Conservation (phyloP, 164 flowering plant species). For the Taxillus chinensis region DNA sequence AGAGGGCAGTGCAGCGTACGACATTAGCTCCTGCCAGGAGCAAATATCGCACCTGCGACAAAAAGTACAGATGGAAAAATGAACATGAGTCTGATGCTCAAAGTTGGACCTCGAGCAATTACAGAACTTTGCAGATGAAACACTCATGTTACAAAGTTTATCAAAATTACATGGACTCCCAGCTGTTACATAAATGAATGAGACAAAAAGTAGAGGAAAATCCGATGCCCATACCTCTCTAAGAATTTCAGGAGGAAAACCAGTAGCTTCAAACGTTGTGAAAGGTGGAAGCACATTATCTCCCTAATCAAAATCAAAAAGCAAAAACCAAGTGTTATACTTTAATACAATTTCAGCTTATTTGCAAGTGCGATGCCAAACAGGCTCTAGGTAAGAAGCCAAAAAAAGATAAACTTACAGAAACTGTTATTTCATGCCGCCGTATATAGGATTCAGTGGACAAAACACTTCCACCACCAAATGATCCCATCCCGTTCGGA, state of each 20-base stretch:
- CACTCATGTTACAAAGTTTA: constrained; percentile 7
- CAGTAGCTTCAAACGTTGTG: constrained; percentile 67
- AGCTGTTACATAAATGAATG: constrained; percentile 4
- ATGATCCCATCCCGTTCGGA: constrained; percentile 24
- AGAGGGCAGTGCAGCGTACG: constrained; percentile 88
- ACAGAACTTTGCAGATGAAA: constrained; percentile 19
- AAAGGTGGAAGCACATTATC: constrained; percentile 69
- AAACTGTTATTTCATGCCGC: constrained; percentile 69
- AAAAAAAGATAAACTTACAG: constrained; percentile 30
- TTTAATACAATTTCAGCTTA: neutral
- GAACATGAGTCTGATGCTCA: constrained; percentile 48
- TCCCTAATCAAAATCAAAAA: constrained; percentile 36
- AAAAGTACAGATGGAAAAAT: constrained; percentile 46
- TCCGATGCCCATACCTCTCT: constrained; percentile 53
- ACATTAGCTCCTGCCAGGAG: constrained; percentile 99
- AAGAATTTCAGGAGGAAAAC: constrained; percentile 78
- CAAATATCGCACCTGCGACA: constrained; percentile 99
- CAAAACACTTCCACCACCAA: constrained; percentile 24
- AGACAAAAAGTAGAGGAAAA: neutral
- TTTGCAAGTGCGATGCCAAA: too few species aligned
- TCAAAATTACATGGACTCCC: constrained; percentile 14
- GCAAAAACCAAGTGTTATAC: neutral
- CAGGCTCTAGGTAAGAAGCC: too few species aligned
- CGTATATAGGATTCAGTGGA: constrained; percentile 57
- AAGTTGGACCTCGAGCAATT: constrained; percentile 19